Percentiles rank a stretch among this genome's conserved stretches.
Conservation (phyloP, 2,329 filamentous ascomycete genomes). For the Penicillium sp. region DNA sequence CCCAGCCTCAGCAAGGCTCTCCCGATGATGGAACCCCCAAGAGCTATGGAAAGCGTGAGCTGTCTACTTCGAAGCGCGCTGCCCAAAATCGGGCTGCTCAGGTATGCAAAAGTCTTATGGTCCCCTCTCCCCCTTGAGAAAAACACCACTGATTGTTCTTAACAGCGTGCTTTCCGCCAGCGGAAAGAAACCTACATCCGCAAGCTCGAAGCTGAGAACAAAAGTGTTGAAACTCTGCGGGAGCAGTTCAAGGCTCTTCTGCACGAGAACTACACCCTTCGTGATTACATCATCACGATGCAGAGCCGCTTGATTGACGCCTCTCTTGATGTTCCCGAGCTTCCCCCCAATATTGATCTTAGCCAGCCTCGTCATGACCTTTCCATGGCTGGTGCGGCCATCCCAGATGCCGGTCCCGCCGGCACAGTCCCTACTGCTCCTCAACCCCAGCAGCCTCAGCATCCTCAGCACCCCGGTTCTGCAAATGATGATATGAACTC, state of each 20-base stretch:
- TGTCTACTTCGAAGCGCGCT: constrained; percentile 93
- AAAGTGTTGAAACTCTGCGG: constrained; percentile 75
- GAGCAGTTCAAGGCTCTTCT: constrained; percentile 79
- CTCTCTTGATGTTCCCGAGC: constrained; percentile 80
- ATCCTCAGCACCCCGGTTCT: constrained; percentile 32
- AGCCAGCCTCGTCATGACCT: constrained; percentile 54
- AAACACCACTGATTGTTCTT: not conserved
- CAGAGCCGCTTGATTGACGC: constrained; percentile 84
- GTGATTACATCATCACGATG: constrained; percentile 89
- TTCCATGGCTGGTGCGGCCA: constrained; percentile 34
- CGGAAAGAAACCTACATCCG: constrained; percentile 98
- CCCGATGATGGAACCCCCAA: constrained; percentile 64
- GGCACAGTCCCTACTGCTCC: constrained; percentile 28
- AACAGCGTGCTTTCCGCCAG: constrained; percentile 90
- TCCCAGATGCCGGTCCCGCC: constrained; percentile 26
- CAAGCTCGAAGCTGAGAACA: constrained; percentile 91
- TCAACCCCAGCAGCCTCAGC: constrained; percentile 11
- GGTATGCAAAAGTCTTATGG: constrained; percentile 58
- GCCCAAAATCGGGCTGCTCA: constrained; percentile 96
- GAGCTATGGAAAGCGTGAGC: constrained; percentile 75
- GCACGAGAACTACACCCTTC: constrained; percentile 83
- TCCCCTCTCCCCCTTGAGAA: not conserved
- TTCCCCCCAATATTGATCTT: constrained; percentile 78
- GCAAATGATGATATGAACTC: constrained; percentile 47
- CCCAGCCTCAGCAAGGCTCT: constrained; percentile 32